These are phyloP conservation scores for Aspergillus egyptiacus DNA, from an alignment of 495 filamentous ascomycete species.

Conservation along the genomic window DNA sequence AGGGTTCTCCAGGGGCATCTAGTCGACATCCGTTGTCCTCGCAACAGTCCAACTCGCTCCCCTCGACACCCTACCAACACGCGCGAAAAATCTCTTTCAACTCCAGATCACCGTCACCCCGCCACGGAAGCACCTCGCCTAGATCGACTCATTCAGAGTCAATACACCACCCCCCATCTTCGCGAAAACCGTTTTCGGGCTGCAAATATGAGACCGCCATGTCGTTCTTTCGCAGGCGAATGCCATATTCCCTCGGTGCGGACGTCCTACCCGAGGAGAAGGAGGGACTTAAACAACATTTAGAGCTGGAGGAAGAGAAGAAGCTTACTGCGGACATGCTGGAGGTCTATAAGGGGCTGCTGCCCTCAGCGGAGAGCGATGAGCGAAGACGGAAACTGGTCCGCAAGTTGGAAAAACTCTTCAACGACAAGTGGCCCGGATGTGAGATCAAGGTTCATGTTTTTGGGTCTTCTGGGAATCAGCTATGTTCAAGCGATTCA, in stretches of 20 bases:
- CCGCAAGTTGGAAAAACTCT: slow-evolving; percentile 74
- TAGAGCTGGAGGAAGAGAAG: slow-evolving; percentile 69
- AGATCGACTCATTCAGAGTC: slow-evolving; percentile 87
- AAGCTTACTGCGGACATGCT: slow-evolving; percentile 76
- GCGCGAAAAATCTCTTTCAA: slow-evolving; percentile 76
- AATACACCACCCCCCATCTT: slow-evolving; percentile 62
- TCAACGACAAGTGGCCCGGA: slow-evolving; percentile 88
- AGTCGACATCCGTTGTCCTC: slow-evolving; percentile 43
- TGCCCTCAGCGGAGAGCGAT: slow-evolving; percentile 77
- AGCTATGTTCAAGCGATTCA: slow-evolving; percentile 91
- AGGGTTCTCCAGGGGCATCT: slow-evolving; percentile 31
- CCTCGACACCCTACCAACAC: slow-evolving; percentile 89
- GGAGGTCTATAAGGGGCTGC: slow-evolving; percentile 74
- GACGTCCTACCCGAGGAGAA: slow-evolving; percentile 67
- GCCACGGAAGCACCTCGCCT: slow-evolving; percentile 73
- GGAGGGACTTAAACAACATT: slow-evolving; percentile 54
- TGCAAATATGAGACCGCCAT: slow-evolving; percentile 82
- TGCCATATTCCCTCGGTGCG: slow-evolving; percentile 83
- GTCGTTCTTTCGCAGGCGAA: slow-evolving; percentile 67
- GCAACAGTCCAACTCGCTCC: slow-evolving; percentile 83
- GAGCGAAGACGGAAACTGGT: slow-evolving; percentile 68
- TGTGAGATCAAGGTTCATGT: slow-evolving; percentile 84
- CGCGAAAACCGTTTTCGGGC: slow-evolving; percentile 50
- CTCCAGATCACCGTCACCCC: slow-evolving; percentile 83
- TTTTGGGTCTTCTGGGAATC: slow-evolving; percentile 95